Evolutionary conservation across 2,329 filamentous ascomycete species (phyloP).

Genomic region (Rhinocladiella similis): DNA sequence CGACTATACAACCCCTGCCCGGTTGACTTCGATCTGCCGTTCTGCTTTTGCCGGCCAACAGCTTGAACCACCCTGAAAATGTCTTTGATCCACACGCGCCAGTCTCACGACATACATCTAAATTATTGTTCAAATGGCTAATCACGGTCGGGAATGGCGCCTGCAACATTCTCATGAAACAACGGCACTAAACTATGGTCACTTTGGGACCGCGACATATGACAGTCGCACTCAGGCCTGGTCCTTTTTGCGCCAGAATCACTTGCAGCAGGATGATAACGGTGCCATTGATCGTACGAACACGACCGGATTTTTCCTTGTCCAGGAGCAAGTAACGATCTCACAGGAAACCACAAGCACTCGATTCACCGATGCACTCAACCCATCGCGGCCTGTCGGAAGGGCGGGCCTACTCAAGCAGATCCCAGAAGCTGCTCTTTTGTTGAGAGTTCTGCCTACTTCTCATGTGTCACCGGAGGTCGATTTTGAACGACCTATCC

Average conservation of each 20-base stretch:
- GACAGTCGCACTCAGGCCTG: conserved; percentile 18
- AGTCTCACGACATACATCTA: background rate
- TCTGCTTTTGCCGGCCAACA: background rate
- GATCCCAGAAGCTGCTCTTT: conserved; percentile 11
- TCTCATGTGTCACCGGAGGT: background rate
- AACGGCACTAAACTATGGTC: conserved; percentile 24
- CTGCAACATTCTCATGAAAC: conserved; percentile 23
- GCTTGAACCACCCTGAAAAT: conserved; percentile 7
- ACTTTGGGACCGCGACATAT: conserved; percentile 26
- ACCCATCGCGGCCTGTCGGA: background rate
- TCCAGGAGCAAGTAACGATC: conserved; percentile 4
- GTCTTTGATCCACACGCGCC: conserved; percentile 4
- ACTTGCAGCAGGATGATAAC: background rate
- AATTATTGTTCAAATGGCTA: conserved; percentile 21
- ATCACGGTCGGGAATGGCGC: conserved; percentile 14
- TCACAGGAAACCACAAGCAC: background rate
- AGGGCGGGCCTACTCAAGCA: conserved; percentile 15
- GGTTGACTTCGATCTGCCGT: background rate
- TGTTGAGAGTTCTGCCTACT: background rate
- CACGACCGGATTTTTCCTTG: conserved; percentile 3
- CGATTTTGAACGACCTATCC: background rate
- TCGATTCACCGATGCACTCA: background rate
- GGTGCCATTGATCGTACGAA: background rate
- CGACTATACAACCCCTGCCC: background rate
- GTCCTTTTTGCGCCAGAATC: conserved; percentile 21